Conservation (phyloP, 345 rosid species). For the Turritis glabra region DNA sequence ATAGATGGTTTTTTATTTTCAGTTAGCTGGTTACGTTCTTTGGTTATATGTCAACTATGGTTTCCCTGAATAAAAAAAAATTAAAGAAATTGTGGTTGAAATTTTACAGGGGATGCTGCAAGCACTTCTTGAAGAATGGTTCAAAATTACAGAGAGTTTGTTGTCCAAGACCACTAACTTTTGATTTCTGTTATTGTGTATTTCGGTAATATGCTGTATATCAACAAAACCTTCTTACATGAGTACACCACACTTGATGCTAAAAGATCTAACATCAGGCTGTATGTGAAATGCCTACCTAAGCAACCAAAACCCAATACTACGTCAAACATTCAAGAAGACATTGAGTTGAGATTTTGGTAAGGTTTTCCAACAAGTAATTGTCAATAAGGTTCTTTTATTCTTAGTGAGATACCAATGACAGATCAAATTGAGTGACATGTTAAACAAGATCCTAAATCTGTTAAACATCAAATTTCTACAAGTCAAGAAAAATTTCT, state of each 20-base stretch:
- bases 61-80: not conserved
- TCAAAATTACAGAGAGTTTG: slow-evolving; percentile 15
- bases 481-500: not conserved
- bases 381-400: not conserved
- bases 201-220: slow-evolving; percentile 9
- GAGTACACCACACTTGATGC: slow-evolving; percentile 13
- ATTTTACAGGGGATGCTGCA: slow-evolving; percentile 36
- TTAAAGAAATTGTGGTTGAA: slow-evolving; percentile 14
- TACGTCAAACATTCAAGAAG: not conserved
- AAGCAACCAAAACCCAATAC: slow-evolving; percentile 17
- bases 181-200: slow-evolving; percentile 20
- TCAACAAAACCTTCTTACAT: slow-evolving; percentile 4
- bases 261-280: not conserved
- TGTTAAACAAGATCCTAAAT: not conserved
- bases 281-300: slow-evolving; percentile 15
- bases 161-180: slow-evolving; percentile 10
- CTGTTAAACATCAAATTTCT: not conserved
- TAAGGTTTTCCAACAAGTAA: not conserved
- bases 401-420: not conserved
- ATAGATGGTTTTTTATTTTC: not conserved
- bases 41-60: not conserved
- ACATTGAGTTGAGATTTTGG: not conserved
- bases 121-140: slow-evolving; percentile 36
- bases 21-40: not conserved
- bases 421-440: not conserved